Conservation (phyloP, 2,329 filamentous ascomycete species). For the Epichloe scottii region DNA sequence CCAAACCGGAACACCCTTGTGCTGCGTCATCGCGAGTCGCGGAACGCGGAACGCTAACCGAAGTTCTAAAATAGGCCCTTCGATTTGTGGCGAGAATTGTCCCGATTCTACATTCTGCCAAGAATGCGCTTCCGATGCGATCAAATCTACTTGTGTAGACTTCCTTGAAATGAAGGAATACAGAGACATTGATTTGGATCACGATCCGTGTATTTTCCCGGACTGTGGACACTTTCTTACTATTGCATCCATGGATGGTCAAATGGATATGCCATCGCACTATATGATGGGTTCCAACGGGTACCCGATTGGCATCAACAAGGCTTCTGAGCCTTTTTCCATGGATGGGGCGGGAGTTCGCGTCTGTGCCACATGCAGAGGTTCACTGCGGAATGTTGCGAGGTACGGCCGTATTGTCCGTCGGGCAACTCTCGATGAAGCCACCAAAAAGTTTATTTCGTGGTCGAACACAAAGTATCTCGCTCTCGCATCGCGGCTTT, state of each 20-base stretch:
- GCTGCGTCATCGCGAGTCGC: no score
- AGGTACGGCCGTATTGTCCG: slow-evolving; percentile 52
- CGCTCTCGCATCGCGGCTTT: slow-evolving; percentile 5
- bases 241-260: slow-evolving; percentile 44
- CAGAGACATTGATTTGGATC: slow-evolving; percentile 42
- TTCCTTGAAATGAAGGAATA: slow-evolving; percentile 42
- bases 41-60: no score
- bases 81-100: slow-evolving; percentile 52
- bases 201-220: slow-evolving; percentile 49
- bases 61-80: slow-evolving; percentile 26
- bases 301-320: slow-evolving; percentile 20
- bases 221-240: slow-evolving; percentile 53
- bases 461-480: slow-evolving; percentile 28
- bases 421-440: slow-evolving; percentile 47
- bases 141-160: slow-evolving; percentile 40
- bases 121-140: slow-evolving; percentile 31
- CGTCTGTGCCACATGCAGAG: slow-evolving; percentile 47
- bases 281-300: slow-evolving; percentile 31
- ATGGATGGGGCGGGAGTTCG: slow-evolving; percentile 29
- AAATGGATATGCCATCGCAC: slow-evolving; percentile 39
- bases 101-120: slow-evolving; percentile 43
- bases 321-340: slow-evolving; percentile 34
- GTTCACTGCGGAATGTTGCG: slow-evolving; percentile 41
- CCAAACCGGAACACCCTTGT: no score
- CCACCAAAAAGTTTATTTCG: slow-evolving; percentile 51